These are phyloP conservation scores for Arabis hirsuta DNA, from an alignment of 345 rosid genomes.

Conservation along the genomic window DNA sequence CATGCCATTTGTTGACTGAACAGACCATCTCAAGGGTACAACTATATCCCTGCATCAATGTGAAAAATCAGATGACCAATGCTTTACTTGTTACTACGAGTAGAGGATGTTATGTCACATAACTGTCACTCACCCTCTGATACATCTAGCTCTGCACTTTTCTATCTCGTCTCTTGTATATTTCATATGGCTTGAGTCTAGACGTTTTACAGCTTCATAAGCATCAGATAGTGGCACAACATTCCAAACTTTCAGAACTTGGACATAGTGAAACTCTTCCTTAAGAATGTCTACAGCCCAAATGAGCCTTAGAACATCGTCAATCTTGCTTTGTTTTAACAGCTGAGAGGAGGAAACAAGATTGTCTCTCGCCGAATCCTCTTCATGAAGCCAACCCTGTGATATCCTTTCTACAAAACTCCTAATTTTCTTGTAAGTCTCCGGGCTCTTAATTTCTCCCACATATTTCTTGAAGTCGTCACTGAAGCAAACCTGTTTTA, in stretches of 20 bases:
- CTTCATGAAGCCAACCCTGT: slow-evolving; percentile 44
- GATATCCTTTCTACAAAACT: slow-evolving; percentile 36
- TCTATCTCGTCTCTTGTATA: slow-evolving; percentile 18
- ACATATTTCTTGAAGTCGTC: slow-evolving; percentile 39
- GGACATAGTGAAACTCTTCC: slow-evolving; percentile 29
- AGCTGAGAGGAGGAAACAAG: slow-evolving; percentile 29
- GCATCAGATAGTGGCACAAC: slow-evolving; percentile 32
- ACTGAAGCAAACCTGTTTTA: slow-evolving; percentile 44
- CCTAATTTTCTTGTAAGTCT: slow-evolving; percentile 16
- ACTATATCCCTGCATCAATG: slow-evolving; percentile 18
- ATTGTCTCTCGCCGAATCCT: slow-evolving; percentile 7
- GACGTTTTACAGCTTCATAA: slow-evolving; percentile 22
- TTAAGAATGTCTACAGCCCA: slow-evolving; percentile 48
- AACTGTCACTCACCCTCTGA: slow-evolving; percentile 31
- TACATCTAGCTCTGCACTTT: slow-evolving; percentile 29
- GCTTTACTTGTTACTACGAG: neutral
- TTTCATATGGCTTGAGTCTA: neutral
- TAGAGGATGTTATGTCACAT: neutral
- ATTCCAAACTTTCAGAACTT: slow-evolving; percentile 49
- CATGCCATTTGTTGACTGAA: slow-evolving; percentile 9
- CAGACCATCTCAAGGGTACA: slow-evolving; percentile 32
- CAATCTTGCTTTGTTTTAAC: slow-evolving; percentile 59
- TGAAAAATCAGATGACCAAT: neutral
- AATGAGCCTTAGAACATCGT: slow-evolving; percentile 29
- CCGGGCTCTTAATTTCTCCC: slow-evolving; percentile 8